Base-by-base conservation (phyloP, 2,329 filamentous ascomycete species). In the Aspergillus ibericus region DNA sequence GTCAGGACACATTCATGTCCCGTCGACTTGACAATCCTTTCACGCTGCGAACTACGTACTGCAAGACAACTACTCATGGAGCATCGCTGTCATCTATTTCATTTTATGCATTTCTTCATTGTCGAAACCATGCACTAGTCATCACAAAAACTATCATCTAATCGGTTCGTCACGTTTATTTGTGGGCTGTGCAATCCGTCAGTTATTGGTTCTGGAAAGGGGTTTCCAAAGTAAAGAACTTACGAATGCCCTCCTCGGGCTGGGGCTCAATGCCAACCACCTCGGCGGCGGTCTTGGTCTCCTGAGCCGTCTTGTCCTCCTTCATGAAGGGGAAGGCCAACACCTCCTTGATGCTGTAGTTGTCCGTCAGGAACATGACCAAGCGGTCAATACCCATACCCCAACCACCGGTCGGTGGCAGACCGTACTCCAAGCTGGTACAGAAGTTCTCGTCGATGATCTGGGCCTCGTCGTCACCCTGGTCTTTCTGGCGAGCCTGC, bases 271-370 rank as follows among this genome's bases (percentile, higher is more conserved):
- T 77, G 35, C 81, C 85, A 29, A 81, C 84, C 56, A 87, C 82
- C 77, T 90, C 87, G 2, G 86, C 87, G 12, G 86, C 85, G 60
- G 79, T 73, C 70, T 75, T 77, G 60, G 75, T 75, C 56, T 78
- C 77, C 48, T 67, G 64, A 2, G 73, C 73, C 32, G 81, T 81
- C 72, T 83, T 82, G 76, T 93, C 90, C 52, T 93, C 90, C 86
- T 96, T 96, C 91, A 99, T 96, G 80, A 97, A 93, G 10, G 95
- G 95, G 86, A 99, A 99, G 8, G 93, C 88, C 63, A 98, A 80
- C 3, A 98, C 93, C 79, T 99, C 95, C 79, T 95, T 93, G 76
- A 99, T 99, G 68, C 86, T 91, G 81, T 96, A 95, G 80, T 96
- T 91, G 78, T 98, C 87, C 50, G 93, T 96, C 77, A 98, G 80